These are phyloP conservation scores for Rhynchosporium graminicola DNA, from an alignment of 2,329 filamentous ascomycete species.

Conservation along the genomic window DNA sequence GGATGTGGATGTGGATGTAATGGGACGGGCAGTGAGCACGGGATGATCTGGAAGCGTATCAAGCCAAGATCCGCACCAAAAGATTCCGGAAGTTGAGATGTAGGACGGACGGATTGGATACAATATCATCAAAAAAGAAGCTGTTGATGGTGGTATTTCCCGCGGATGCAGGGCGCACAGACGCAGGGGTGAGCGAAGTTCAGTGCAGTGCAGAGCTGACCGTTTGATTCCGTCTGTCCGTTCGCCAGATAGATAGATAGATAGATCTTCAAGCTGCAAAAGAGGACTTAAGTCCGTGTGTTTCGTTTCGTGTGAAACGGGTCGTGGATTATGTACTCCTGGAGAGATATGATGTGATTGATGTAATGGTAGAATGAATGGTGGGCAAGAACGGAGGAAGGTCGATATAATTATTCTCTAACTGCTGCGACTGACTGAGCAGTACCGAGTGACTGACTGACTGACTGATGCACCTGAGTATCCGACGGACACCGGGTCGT, in stretches of 20 bases:
- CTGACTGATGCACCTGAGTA: constrained; percentile 21
- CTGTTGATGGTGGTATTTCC: constrained; percentile 10
- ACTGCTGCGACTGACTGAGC: too few species aligned
- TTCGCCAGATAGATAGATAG: too few species aligned
- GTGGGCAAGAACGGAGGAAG: constrained; percentile 1
- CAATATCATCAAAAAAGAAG: constrained; percentile 2
- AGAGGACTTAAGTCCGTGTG: constrained; percentile 23
- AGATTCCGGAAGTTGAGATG: not conserved
- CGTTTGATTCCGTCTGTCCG: constrained; percentile 8
- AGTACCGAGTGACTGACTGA: not conserved
- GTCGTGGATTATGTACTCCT: constrained; percentile 30
- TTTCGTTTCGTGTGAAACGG: constrained; percentile 29
- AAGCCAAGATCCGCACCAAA: constrained; percentile 4
- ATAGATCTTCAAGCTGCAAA: constrained; percentile 11
- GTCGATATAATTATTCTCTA: not conserved
- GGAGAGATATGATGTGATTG: constrained; percentile 24
- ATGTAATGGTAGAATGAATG: constrained; percentile 19
- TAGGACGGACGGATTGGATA: not conserved
- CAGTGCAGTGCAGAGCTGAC: not conserved
- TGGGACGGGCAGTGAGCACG: not conserved
- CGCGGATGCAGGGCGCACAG: constrained; percentile 15
- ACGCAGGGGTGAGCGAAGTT: constrained; percentile 4
- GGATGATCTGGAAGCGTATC: constrained; percentile 9
- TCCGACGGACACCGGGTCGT: constrained; percentile 20
- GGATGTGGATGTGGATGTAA: not conserved